Percentiles rank a stretch among this genome's conserved stretches.
Evolutionary conservation across 2,329 filamentous ascomycete genomes (phyloP).

Genomic region (Cladosporium sp.): DNA sequence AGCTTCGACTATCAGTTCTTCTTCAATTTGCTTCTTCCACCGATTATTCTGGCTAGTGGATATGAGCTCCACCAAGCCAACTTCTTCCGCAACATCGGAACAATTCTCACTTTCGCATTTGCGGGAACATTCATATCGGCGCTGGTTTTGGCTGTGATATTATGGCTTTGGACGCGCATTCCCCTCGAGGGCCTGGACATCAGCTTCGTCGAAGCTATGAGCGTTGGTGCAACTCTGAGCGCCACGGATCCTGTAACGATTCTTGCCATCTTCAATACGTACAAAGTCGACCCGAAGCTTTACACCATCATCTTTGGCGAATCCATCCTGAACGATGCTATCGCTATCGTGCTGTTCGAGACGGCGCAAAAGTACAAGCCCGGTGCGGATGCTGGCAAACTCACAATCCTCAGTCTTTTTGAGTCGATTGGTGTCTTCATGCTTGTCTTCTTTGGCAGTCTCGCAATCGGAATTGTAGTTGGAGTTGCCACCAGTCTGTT

Average conservation of each 20-base stretch:
- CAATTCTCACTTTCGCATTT: conserved; percentile 95
- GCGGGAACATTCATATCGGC: conserved; percentile 96
- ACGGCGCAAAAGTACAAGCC: conserved; percentile 90
- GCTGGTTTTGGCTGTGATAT: conserved; percentile 82
- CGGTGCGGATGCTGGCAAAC: conserved; percentile 61
- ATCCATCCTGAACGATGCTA: conserved; percentile 95
- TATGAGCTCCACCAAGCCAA: conserved; percentile 98
- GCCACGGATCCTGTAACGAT: conserved; percentile 98
- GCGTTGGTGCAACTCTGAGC: conserved; percentile 90
- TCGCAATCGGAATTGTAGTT: conserved; percentile 82
- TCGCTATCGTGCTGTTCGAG: conserved; percentile 97
- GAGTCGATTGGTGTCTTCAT: conserved; percentile 93
- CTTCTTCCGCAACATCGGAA: conserved; percentile 97
- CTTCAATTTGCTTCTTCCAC: conserved; percentile 97
- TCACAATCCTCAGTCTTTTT: conserved; percentile 78
- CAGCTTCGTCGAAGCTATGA: conserved; percentile 91
- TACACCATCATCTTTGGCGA: conserved; percentile 99
- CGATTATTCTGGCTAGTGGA: conserved; percentile 93
- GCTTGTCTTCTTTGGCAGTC: conserved; percentile 89
- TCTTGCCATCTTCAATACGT: conserved; percentile 96
- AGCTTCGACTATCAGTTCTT: conserved; percentile 99
- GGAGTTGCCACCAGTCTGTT: conserved; percentile 82
- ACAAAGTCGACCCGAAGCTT: conserved; percentile 97
- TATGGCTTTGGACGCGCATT: conserved; percentile 84
- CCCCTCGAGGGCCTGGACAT: conserved; percentile 82